These are phyloP conservation scores for Passiflora organensis DNA, from an alignment of 345 rosid species.

Conservation along the genomic window DNA sequence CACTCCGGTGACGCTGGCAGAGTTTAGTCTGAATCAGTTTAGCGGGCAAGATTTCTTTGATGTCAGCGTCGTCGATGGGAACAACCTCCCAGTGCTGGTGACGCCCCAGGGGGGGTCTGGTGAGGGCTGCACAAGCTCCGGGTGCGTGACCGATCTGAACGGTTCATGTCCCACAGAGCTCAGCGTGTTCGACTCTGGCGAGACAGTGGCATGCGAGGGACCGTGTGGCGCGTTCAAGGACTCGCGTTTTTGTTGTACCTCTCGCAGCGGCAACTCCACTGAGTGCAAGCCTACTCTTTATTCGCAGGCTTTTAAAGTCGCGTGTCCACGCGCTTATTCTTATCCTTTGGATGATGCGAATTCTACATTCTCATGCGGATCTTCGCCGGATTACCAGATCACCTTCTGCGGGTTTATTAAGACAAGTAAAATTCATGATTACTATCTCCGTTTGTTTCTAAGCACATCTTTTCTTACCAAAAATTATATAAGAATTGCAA, in stretches of 20 bases:
- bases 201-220: constrained; percentile 73
- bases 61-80: constrained; percentile 90
- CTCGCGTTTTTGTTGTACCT: constrained; percentile 82
- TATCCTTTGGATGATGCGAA: constrained; percentile 88
- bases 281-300: constrained; percentile 77
- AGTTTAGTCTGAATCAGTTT: constrained; percentile 67
- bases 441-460: no score
- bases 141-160: constrained; percentile 72
- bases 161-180: constrained; percentile 77
- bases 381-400: constrained; percentile 55
- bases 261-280: constrained; percentile 71
- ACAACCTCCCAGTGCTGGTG: constrained; percentile 75
- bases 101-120: constrained; percentile 78
- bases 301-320: constrained; percentile 63
- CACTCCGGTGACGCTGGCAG: constrained; percentile 83
- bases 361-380: constrained; percentile 87
- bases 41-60: constrained; percentile 75
- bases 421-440: no score
- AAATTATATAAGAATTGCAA: no score
- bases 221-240: constrained; percentile 78
- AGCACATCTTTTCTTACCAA: no score
- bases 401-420: no score
- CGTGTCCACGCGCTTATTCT: constrained; percentile 90
- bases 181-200: constrained; percentile 44
- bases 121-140: constrained; percentile 60